Conservation (phyloP, 2,329 filamentous ascomycete species). For the Cordyceps tenuipes region DNA sequence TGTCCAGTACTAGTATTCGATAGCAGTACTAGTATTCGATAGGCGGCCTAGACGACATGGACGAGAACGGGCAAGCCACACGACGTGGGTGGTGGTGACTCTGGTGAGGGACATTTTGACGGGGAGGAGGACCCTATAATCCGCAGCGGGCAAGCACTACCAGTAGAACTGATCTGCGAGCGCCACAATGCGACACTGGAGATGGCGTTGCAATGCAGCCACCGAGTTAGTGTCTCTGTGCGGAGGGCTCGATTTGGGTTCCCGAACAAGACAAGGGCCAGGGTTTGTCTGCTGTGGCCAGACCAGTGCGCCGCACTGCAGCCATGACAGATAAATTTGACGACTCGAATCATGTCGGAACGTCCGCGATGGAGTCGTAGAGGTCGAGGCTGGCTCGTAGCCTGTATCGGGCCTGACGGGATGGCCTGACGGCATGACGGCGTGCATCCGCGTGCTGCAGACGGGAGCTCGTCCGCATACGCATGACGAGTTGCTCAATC, state of each 20-base stretch:
- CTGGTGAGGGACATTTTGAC: constrained; percentile 1
- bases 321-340: background rate
- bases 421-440: background rate
- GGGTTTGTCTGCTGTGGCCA: background rate
- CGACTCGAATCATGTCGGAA: constrained; percentile 3
- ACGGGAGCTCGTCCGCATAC: background rate
- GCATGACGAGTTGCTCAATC: background rate
- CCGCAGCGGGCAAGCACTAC: background rate
- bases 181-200: constrained; percentile 3
- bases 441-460: background rate
- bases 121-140: background rate
- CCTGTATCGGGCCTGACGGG: background rate
- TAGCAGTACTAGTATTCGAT: constrained; percentile 1
- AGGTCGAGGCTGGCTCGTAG: background rate
- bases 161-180: background rate
- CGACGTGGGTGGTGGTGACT: background rate
- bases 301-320: no score
- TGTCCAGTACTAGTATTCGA: background rate
- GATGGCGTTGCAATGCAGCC: background rate
- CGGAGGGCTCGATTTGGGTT: background rate
- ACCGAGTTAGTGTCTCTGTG: background rate
- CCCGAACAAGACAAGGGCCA: background rate
- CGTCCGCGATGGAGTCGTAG: background rate
- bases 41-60: background rate
- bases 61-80: background rate